Conservation (phyloP, 2,329 filamentous ascomycete genomes). For the Colletotrichum horii region DNA sequence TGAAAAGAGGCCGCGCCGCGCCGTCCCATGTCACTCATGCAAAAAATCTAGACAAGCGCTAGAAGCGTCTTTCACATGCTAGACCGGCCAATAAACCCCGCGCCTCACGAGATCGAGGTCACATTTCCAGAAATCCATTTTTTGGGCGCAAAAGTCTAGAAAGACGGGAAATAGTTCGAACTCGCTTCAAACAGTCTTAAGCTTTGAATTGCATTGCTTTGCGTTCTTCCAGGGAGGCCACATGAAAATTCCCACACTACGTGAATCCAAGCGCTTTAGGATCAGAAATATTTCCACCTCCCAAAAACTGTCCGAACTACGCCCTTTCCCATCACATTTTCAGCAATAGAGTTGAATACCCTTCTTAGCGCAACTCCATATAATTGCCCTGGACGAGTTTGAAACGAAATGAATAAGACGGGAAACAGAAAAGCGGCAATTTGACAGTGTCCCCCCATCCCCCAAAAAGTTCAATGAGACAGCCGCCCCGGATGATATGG, state of each 20-base stretch:
- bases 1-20: background rate
- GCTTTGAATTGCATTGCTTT: background rate
- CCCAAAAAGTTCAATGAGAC: background rate
- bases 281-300: background rate
- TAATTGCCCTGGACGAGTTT: background rate
- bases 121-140: background rate
- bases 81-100: background rate
- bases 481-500: background rate
- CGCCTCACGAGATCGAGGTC: background rate
- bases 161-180: background rate
- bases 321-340: background rate
- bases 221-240: background rate
- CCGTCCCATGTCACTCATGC: background rate
- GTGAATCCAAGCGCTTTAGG: background rate
- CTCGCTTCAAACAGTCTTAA: background rate
- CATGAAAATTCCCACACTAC: background rate
- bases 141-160: background rate
- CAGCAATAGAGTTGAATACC: background rate
- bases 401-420: background rate
- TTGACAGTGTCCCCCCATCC: background rate
- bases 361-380: constrained; percentile 5
- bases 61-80: background rate
- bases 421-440: background rate
- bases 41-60: background rate
- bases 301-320: background rate